Conservation (phyloP, 352 stramenopile genomes). For the Phytophthora parvispora region DNA sequence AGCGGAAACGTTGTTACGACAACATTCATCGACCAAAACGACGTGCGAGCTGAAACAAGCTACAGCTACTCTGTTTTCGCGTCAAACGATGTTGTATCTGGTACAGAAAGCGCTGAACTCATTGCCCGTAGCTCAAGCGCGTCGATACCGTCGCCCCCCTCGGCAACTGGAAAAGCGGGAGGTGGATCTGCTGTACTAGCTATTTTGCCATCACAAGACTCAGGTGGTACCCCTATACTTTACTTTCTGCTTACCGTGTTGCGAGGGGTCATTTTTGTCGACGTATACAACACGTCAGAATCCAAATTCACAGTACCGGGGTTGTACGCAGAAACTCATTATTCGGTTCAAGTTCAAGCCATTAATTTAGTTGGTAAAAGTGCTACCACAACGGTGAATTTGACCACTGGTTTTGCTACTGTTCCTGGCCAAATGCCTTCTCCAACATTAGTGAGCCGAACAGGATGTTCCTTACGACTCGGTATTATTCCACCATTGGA, state of each 20-base stretch:
- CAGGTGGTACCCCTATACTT: slow-evolving; percentile 38
- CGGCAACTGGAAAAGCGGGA: slow-evolving; percentile 14
- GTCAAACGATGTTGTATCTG: slow-evolving; percentile 29
- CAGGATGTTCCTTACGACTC: slow-evolving; percentile 44
- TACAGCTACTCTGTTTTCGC: slow-evolving; percentile 60
- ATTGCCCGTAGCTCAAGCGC: slow-evolving; percentile 20
- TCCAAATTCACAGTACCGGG: slow-evolving; percentile 24
- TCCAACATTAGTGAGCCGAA: slow-evolving; percentile 29
- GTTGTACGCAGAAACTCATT: slow-evolving; percentile 48
- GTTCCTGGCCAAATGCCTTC: slow-evolving; percentile 26
- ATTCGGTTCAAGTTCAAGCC: slow-evolving; percentile 31
- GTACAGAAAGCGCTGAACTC: slow-evolving; percentile 12
- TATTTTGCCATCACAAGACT: slow-evolving; percentile 34
- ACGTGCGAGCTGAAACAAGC: slow-evolving; percentile 26
- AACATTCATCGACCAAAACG: slow-evolving; percentile 40
- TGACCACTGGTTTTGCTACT: slow-evolving; percentile 35
- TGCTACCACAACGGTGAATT: not conserved
- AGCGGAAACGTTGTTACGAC: not conserved
- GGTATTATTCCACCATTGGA: slow-evolving; percentile 42
- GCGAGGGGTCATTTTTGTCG: slow-evolving; percentile 11
- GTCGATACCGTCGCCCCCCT: slow-evolving; percentile 26
- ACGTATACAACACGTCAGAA: slow-evolving; percentile 24
- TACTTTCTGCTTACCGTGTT: slow-evolving; percentile 30
- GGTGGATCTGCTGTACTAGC: slow-evolving; percentile 37
- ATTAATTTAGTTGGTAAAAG: slow-evolving; percentile 44